Percentiles rank a stretch among this genome's conserved stretches.
Evolutionary conservation across 495 filamentous ascomycete species (phyloP).

Genomic region (Penicillium paxilli): DNA sequence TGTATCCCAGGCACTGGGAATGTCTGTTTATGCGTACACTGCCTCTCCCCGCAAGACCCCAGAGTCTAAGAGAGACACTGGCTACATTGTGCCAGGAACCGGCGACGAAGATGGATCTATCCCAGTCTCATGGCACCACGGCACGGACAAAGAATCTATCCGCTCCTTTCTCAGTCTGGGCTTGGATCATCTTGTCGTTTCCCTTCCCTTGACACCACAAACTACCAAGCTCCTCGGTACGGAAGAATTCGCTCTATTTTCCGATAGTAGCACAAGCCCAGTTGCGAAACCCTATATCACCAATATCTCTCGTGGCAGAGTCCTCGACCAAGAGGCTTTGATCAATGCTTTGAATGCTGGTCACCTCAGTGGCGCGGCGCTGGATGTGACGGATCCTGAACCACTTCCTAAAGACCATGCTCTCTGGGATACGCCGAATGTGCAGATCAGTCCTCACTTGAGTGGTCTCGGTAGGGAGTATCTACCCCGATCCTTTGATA

Average conservation of each 20-base stretch:
- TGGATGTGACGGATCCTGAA: constrained; percentile 87
- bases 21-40: constrained; percentile 81
- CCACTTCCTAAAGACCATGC: constrained; percentile 69
- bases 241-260: constrained; percentile 68
- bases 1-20: constrained; percentile 70
- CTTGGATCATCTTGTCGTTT: constrained; percentile 74
- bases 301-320: constrained; percentile 73
- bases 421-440: constrained; percentile 72
- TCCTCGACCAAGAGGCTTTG: constrained; percentile 70
- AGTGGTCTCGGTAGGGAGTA: constrained; percentile 63
- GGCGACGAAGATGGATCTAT: constrained; percentile 75
- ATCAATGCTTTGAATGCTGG: constrained; percentile 51
- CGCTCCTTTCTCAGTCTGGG: constrained; percentile 66
- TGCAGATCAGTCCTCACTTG: constrained; percentile 78
- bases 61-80: constrained; percentile 58
- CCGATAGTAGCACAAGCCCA: constrained; percentile 32
- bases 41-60: constrained; percentile 57
- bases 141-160: constrained; percentile 57
- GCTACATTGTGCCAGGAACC: constrained; percentile 72
- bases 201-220: constrained; percentile 68
- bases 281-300: constrained; percentile 52
- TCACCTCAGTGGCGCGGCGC: constrained; percentile 65
- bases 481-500: constrained; percentile 55
- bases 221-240: constrained; percentile 62
- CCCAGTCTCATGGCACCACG: constrained; percentile 73